A percentile compares a stretch with the other conserved stretches of the same genome.
phyloP scores from a whole-genome alignment of 2,329 filamentous ascomycete species.

The Alternaria hordeiaustralica region DNA sequence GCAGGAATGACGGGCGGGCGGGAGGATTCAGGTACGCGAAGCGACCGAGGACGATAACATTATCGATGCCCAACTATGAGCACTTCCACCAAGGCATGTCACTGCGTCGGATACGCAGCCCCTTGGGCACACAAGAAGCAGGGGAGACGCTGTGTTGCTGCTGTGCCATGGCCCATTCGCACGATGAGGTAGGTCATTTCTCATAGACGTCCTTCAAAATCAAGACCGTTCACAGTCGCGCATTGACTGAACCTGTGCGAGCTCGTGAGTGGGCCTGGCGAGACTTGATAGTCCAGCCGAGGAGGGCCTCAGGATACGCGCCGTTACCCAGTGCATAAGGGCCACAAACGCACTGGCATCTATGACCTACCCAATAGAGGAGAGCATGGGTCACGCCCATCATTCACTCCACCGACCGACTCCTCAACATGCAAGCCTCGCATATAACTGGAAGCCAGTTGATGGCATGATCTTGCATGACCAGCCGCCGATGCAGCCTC shows the following conservation, averaged over 20 bases:
- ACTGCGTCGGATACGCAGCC: background rate
- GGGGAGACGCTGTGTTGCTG: slow-evolving; percentile 1
- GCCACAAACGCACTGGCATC: slow-evolving; percentile 15
- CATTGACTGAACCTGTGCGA: background rate
- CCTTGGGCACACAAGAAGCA: slow-evolving; percentile 1
- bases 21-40: slow-evolving; percentile 17
- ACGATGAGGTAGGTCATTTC: background rate
- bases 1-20: slow-evolving; percentile 17
- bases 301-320: slow-evolving; percentile 16
- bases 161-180: slow-evolving; percentile 1
- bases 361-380: slow-evolving; percentile 9
- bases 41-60: background rate
- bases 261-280: background rate
- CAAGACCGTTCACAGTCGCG: background rate
- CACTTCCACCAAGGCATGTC: background rate
- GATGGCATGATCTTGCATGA: slow-evolving; percentile 14
- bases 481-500: slow-evolving; percentile 14
- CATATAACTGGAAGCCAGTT: slow-evolving; percentile 3
- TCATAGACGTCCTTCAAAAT: background rate
- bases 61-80: background rate
- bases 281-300: background rate
- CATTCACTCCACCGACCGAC: slow-evolving; percentile 8
- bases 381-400: slow-evolving; percentile 6
- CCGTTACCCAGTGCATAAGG: slow-evolving; percentile 13
- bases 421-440: slow-evolving; percentile 10